Evolutionary conservation across 108 stramenopile species (phyloP).

Genomic region (Nitzschia palea): DNA sequence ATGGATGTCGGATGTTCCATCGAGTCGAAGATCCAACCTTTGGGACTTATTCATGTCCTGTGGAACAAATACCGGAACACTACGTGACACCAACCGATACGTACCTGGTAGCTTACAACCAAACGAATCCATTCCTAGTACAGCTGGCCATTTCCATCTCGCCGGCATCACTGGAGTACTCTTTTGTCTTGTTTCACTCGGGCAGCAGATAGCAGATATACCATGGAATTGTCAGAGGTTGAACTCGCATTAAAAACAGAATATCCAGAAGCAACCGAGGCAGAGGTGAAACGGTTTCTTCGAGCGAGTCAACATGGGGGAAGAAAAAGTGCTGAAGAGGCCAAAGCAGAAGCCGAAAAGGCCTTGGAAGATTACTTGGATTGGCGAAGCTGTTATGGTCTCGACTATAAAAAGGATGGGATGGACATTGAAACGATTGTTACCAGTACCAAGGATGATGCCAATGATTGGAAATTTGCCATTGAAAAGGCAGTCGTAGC

Average conservation of each 20-base stretch:
- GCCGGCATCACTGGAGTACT: too few relatives aligned
- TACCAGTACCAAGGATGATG: not conserved
- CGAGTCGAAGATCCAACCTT: too few relatives aligned
- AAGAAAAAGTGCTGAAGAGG: slow-evolving; percentile 1
- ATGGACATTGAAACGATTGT: not conserved
- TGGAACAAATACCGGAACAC: too few relatives aligned
- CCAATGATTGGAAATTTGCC: slow-evolving; percentile 19
- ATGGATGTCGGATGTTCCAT: too few relatives aligned
- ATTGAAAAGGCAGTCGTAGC: slow-evolving; percentile 25
- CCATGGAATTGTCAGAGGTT: slow-evolving; percentile 1
- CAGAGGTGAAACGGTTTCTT: slow-evolving; percentile 27
- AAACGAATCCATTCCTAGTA: too few relatives aligned
- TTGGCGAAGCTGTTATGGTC: slow-evolving; percentile 28
- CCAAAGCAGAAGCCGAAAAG: not conserved
- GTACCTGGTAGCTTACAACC: too few relatives aligned
- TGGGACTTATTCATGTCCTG: too few relatives aligned
- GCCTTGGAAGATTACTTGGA: slow-evolving; percentile 31
- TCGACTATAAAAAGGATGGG: slow-evolving; percentile 16
- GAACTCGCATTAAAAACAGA: slow-evolving; percentile 12
- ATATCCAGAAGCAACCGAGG: slow-evolving; percentile 33
- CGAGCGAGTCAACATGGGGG: slow-evolving; percentile 1
- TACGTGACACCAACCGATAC: too few relatives aligned
- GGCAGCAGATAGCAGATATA: too few relatives aligned
- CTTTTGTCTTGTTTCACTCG: too few relatives aligned
- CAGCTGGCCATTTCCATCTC: too few relatives aligned